Conservation (phyloP, 2,329 filamentous ascomycete genomes). For the Fusarium palustre region DNA sequence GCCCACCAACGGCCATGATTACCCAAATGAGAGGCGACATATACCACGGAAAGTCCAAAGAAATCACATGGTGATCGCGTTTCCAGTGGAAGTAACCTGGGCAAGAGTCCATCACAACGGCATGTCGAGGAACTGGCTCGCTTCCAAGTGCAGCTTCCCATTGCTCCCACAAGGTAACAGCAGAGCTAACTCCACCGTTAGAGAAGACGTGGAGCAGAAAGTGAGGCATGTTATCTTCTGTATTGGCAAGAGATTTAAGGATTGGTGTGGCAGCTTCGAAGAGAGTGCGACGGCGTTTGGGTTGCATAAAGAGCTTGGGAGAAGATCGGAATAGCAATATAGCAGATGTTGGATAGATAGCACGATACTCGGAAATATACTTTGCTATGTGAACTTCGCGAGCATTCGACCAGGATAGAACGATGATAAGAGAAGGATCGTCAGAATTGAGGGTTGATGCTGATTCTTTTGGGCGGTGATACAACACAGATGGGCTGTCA, state of each 20-base stretch:
- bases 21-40: constrained; percentile 52
- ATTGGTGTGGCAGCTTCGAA: constrained; percentile 56
- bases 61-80: constrained; percentile 56
- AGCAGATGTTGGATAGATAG: constrained; percentile 57
- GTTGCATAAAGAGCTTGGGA: constrained; percentile 52
- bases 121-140: constrained; percentile 55
- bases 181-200: constrained; percentile 62
- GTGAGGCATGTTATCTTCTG: constrained; percentile 42
- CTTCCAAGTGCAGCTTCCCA: constrained; percentile 35
- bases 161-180: constrained; percentile 50
- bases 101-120: constrained; percentile 61
- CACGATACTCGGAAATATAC: constrained; percentile 60
- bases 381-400: constrained; percentile 63
- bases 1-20: constrained; percentile 50
- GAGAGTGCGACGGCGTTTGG: constrained; percentile 48
- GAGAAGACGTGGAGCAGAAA: constrained; percentile 65
- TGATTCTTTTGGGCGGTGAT: constrained; percentile 43
- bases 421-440: constrained; percentile 60
- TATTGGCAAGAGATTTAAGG: constrained; percentile 48
- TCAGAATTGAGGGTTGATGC: neutral
- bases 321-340: constrained; percentile 62
- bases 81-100: constrained; percentile 59
- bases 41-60: constrained; percentile 51
- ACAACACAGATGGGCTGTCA: constrained; percentile 51
- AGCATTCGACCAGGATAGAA: constrained; percentile 65